phyloP scores from a whole-genome alignment of 495 filamentous ascomycete genomes.

The Neurospora terricola region DNA sequence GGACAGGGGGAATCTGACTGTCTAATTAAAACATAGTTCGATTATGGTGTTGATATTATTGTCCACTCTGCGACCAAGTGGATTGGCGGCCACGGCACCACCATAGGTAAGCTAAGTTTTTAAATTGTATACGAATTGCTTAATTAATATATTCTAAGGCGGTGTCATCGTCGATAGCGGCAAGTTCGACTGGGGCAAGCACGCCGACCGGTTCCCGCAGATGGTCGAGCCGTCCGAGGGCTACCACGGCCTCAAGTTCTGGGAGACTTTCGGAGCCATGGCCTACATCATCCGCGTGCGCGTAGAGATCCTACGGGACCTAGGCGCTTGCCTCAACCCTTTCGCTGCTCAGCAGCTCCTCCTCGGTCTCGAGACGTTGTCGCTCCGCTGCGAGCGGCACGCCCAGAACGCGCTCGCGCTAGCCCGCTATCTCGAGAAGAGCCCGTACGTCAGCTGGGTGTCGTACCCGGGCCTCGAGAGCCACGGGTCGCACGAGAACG shows the following conservation, averaged over 20 bases:
- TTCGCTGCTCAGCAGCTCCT: slow-evolving; percentile 94
- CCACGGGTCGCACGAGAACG: slow-evolving; percentile 68
- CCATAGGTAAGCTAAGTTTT: too few relatives aligned
- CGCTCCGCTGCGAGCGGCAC: slow-evolving; percentile 77
- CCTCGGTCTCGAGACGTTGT: slow-evolving; percentile 83
- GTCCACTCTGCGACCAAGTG: slow-evolving; percentile 97
- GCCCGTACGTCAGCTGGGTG: slow-evolving; percentile 83
- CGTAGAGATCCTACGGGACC: slow-evolving; percentile 73
- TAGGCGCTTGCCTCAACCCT: slow-evolving; percentile 78
- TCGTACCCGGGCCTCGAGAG: slow-evolving; percentile 83
- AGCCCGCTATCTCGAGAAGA: slow-evolving; percentile 75
- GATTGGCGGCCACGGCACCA: slow-evolving; percentile 97
- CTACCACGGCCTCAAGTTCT: slow-evolving; percentile 96
- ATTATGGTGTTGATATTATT: too few relatives aligned
- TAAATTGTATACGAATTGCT: too few relatives aligned
- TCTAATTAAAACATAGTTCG: too few relatives aligned
- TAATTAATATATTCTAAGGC: too few relatives aligned
- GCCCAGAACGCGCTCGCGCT: slow-evolving; percentile 74
- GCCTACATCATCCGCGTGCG: slow-evolving; percentile 75
- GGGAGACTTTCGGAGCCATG: slow-evolving; percentile 85
- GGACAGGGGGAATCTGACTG: too few relatives aligned
- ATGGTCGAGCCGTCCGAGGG: slow-evolving; percentile 86
- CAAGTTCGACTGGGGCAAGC: slow-evolving; percentile 93
- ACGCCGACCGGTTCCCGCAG: slow-evolving; percentile 83
- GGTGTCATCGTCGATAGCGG: slow-evolving; percentile 87